These are phyloP conservation scores for Celoporthe dispersa DNA, from an alignment of 2,329 filamentous ascomycete genomes.

Conservation along the genomic window DNA sequence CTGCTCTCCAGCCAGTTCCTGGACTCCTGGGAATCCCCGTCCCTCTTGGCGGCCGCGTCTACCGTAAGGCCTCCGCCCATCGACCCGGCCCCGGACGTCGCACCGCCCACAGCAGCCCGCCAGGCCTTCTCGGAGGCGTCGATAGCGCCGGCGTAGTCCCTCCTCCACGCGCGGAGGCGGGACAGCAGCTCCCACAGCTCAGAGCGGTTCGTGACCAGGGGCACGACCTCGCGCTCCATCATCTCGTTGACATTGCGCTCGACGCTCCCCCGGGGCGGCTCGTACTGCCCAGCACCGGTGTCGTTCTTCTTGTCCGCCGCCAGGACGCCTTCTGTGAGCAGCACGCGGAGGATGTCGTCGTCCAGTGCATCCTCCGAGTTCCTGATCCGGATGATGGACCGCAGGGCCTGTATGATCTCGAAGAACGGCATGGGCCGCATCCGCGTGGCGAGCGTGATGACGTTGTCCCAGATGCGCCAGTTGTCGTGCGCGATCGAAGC, in stretches of 20 bases:
- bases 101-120: conserved; percentile 68
- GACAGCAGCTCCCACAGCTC: conserved; percentile 78
- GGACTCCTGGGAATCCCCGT: conserved; percentile 37
- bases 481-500: conserved; percentile 83
- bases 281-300: conserved; percentile 38
- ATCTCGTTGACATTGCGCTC: conserved; percentile 70
- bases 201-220: conserved; percentile 80
- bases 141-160: conserved; percentile 72
- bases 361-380: conserved; percentile 82
- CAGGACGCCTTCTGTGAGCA: conserved; percentile 73
- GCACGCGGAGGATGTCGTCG: conserved; percentile 67
- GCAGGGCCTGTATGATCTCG: conserved; percentile 77
- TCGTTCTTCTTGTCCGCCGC: conserved; percentile 44
- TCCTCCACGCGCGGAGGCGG: conserved; percentile 73
- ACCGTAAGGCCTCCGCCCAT: conserved; percentile 44
- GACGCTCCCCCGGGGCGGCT: conserved; percentile 60
- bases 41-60: conserved; percentile 27
- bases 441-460: conserved; percentile 83
- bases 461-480: conserved; percentile 95
- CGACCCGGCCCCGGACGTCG: conserved; percentile 49
- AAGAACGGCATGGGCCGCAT: conserved; percentile 74
- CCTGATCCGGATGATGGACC: conserved; percentile 76
- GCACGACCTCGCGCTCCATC: conserved; percentile 74
- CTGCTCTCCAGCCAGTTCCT: conserved; percentile 62
- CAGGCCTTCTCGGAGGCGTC: conserved; percentile 89